Conservation (phyloP, 192 early-diverging fungal genomes). For the Coemansia sp. region DNA sequence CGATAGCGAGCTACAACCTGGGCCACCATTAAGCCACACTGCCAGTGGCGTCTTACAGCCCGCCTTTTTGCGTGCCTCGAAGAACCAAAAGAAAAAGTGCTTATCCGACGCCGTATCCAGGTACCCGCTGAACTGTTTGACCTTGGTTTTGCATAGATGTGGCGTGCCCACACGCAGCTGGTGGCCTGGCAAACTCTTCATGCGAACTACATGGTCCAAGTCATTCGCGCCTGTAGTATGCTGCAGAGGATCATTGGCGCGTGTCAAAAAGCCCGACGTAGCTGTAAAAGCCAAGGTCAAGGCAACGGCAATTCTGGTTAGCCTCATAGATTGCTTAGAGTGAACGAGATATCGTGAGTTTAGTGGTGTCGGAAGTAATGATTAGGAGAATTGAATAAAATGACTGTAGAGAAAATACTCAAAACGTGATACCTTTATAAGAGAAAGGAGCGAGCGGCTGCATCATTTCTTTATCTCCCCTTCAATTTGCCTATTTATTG, state of each 20-base stretch:
- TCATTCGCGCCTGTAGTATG: background rate
- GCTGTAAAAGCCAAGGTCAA: background rate
- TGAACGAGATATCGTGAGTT: background rate
- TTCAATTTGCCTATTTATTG: background rate
- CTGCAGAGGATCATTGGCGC: background rate
- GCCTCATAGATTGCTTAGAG: background rate
- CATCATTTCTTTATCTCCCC: background rate
- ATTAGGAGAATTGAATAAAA: background rate
- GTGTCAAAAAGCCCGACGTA: background rate
- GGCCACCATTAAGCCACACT: slow-evolving; percentile 80
- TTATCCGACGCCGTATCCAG: slow-evolving; percentile 62
- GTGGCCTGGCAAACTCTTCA: slow-evolving; percentile 2
- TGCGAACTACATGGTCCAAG: background rate
- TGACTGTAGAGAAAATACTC: background rate
- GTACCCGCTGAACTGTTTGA: slow-evolving; percentile 83
- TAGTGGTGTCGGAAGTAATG: background rate
- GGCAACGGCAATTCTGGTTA: background rate
- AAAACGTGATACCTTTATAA: background rate
- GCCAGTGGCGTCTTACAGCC: slow-evolving; percentile 64
- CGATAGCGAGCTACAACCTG: slow-evolving; percentile 73
- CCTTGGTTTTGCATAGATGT: slow-evolving; percentile 77
- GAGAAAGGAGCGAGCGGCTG: background rate
- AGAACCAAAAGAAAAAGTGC: slow-evolving; percentile 95
- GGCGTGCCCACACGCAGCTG: slow-evolving; percentile 32
- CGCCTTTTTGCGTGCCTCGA: slow-evolving; percentile 75